Conservation (phyloP, 1,284 basidiomycete genomes). For the Caloboletus inedulis region DNA sequence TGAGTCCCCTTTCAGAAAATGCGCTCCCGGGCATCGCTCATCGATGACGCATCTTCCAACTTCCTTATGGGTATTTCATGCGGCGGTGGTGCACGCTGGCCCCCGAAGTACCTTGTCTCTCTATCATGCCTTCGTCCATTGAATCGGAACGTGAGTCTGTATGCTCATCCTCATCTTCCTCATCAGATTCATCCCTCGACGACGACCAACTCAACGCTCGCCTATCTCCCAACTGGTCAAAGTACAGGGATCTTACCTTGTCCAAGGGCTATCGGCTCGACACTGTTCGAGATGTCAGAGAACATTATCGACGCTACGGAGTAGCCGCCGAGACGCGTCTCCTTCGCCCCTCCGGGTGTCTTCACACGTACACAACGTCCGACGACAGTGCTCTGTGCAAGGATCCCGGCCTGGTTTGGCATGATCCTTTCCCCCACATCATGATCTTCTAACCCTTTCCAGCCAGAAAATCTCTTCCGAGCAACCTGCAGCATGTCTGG, state of each 20-base stretch:
- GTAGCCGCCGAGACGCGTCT: constrained; percentile 5
- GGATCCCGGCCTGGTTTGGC: constrained; percentile 62
- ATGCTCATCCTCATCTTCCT: constrained; percentile 34
- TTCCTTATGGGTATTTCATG: constrained; percentile 13
- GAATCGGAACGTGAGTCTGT: constrained; percentile 34
- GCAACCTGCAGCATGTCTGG: constrained; percentile 52
- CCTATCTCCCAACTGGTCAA: constrained; percentile 57
- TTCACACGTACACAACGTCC: constrained; percentile 33
- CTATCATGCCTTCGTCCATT: constrained; percentile 22
- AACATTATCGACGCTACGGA: constrained; percentile 24
- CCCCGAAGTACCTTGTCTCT: not conserved
- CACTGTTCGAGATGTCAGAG: constrained; percentile 59
- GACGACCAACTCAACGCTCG: constrained; percentile 62
- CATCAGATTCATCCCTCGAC: constrained; percentile 51
- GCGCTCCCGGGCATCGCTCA: not conserved
- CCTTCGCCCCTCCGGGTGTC: constrained; percentile 35
- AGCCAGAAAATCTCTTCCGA: constrained; percentile 72
- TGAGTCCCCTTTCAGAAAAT: constrained; percentile 5
- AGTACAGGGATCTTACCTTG: constrained; percentile 48
- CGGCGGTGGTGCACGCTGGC: constrained; percentile 1
- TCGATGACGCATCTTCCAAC: not conserved
- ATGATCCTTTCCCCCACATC: constrained; percentile 1
- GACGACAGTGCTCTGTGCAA: constrained; percentile 62
- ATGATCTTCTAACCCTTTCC: constrained; percentile 9
- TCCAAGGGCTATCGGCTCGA: constrained; percentile 59